Conservation (phyloP, 805 yeast genomes). For the Candida tibetensis region DNA sequence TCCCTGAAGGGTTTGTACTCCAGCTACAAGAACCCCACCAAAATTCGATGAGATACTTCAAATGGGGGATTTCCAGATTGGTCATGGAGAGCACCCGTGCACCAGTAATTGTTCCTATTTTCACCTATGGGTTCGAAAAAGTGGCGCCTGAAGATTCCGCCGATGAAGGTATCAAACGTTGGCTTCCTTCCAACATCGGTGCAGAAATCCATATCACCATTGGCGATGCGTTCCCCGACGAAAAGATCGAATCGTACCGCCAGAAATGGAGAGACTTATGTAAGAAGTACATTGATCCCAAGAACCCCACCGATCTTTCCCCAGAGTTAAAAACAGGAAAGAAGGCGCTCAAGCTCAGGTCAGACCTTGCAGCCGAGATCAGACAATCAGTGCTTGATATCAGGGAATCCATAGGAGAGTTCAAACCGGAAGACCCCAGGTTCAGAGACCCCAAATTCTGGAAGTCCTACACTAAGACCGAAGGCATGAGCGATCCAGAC, state of each 20-base stretch:
- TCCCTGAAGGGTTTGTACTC: constrained; percentile 92
- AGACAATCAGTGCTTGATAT: constrained; percentile 60
- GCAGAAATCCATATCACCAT: constrained; percentile 65
- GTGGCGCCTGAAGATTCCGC: constrained; percentile 73
- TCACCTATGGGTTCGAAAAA: constrained; percentile 80
- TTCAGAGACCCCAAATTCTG: constrained; percentile 72
- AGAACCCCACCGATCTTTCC: constrained; percentile 56
- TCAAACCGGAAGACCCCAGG: constrained; percentile 63
- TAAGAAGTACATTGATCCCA: constrained; percentile 48
- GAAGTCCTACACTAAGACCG: constrained; percentile 61
- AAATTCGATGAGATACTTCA: constrained; percentile 90
- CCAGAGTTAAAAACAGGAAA: constrained; percentile 60
- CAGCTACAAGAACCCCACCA: constrained; percentile 76
- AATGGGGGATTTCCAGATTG: constrained; percentile 90
- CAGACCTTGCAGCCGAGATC: constrained; percentile 64
- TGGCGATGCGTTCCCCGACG: constrained; percentile 69
- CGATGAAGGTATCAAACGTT: constrained; percentile 51
- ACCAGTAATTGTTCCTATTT: constrained; percentile 87
- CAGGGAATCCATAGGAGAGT: constrained; percentile 36
- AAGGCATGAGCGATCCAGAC: constrained; percentile 67
- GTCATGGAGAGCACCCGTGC: constrained; percentile 78
- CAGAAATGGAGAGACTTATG: constrained; percentile 67
- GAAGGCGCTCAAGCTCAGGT: constrained; percentile 64
- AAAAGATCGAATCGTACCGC: constrained; percentile 57
- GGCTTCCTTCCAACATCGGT: constrained; percentile 62